phyloP scores from a whole-genome alignment of 2,329 filamentous ascomycete genomes.

The Sporothrix brunneoviolacea region DNA sequence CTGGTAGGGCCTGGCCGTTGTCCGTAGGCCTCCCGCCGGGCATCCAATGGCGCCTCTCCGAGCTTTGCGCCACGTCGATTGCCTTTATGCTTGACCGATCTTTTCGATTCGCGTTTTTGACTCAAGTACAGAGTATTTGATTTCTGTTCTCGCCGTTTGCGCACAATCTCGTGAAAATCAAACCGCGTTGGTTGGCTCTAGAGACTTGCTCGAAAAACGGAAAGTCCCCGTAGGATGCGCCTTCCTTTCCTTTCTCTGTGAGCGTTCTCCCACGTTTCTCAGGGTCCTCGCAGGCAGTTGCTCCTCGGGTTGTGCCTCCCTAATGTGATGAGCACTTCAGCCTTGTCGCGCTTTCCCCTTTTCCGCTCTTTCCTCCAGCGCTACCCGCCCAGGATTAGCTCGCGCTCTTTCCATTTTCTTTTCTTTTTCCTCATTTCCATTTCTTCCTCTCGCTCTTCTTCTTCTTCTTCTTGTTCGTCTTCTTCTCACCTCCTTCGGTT shows the following conservation, averaged over 20 bases:
- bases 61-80: too few species aligned
- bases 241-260: neutral
- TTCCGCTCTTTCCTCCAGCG: constrained; percentile 1
- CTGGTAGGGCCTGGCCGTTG: neutral
- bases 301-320: too few species aligned
- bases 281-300: too few species aligned
- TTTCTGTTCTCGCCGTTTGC: too few species aligned
- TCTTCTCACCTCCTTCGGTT: neutral
- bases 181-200: too few species aligned
- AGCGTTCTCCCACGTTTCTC: neutral
- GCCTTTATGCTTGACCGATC: too few species aligned
- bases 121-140: too few species aligned
- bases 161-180: too few species aligned
- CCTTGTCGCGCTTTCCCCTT: constrained; percentile 10
- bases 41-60: neutral
- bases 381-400: constrained; percentile 6
- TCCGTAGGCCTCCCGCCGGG: constrained; percentile 6
- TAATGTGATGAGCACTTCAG: constrained; percentile 4
- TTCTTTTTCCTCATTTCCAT: constrained; percentile 1
- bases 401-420: neutral
- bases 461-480: neutral
- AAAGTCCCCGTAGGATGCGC: neutral
- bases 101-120: too few species aligned
- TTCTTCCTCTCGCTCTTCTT: neutral
- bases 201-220: too few species aligned